Evolutionary conservation across 1,284 basidiomycete genomes (phyloP), one percentile per base, ranked within the genome.

Genomic region (Cronartium quercuum): DNA sequence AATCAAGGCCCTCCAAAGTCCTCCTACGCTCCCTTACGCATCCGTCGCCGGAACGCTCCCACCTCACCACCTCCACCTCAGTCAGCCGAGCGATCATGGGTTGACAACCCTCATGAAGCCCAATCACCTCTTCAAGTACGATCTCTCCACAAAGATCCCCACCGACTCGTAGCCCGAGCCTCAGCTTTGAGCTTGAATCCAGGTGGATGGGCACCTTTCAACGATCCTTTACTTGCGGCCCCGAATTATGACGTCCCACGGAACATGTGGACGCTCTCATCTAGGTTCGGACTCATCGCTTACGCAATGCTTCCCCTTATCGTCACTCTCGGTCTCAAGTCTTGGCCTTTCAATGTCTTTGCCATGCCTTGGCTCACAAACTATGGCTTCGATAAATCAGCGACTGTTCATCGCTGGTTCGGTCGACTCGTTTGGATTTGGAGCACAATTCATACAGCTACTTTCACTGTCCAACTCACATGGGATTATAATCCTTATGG

Each of bases 231-330:
- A 78, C 47, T 73, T 68, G 64, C 78, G 67, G 63, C 80, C 79
- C 85, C 87, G 2, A 83, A 86, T 77, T 87, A 88, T 81, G 86
- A 87, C 67, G 88, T 93, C 79, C 78, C 82, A 66, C 91, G 91
- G 81, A 86, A 88, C 2, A 88, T 88, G 83, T 94, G 91, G 91
- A 89, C 90, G 0, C 84, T 87, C 0, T 89, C 88, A 18, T 87
- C 86, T 38, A 85, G 91, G 29, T 86, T 88, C 9, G 91, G 91
- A 0, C 84, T 90, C 76, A 88, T 92, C 74, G 87, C 90, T 1
- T 92, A 91, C 79, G 88, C 90, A 1, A 84, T 93, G 38, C 84
- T 91, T 38, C 91, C 91, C 0, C 85, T 93, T 18, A 87, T 88
- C 70, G 84, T 93, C 70, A 84, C 92, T 10, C 86, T 92, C 75